Evolutionary conservation across 768 basidiomycete genomes (phyloP).

Genomic region (Tulasnella sp.): DNA sequence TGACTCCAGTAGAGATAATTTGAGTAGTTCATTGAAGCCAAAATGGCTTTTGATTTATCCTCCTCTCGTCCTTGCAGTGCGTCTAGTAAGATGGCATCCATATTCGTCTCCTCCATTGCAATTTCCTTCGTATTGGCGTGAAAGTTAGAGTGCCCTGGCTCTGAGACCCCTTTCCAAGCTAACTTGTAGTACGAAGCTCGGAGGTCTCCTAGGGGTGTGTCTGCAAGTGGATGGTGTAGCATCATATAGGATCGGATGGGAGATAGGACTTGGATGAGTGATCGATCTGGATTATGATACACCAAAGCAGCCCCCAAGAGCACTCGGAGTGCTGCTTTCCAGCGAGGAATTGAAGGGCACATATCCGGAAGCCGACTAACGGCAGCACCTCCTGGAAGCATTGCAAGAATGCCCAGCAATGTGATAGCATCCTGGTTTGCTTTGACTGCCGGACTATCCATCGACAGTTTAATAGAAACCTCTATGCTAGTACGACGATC

Average conservation of each 20-base stretch:
- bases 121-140: not conserved
- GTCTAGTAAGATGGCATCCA: not conserved
- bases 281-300: too few species aligned
- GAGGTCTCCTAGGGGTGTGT: not conserved
- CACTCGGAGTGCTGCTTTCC: too few species aligned
- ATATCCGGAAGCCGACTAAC: too few species aligned
- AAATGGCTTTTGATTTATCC: not conserved
- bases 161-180: not conserved
- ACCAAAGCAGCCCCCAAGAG: too few species aligned
- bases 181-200: not conserved
- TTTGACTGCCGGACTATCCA: too few species aligned
- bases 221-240: not conserved
- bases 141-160: not conserved
- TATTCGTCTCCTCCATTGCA: not conserved
- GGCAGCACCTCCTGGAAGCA: too few species aligned
- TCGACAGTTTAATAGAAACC: too few species aligned
- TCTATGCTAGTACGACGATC: too few species aligned
- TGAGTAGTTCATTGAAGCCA: not conserved
- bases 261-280: not conserved
- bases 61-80: not conserved
- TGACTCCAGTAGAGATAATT: not conserved
- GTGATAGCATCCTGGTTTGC: too few species aligned
- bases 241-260: not conserved
- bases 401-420: too few species aligned
- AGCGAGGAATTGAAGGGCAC: too few species aligned